phyloP scores from a whole-genome alignment of 148 eudicot genomes.

The Mesembryanthemum crystallinum region DNA sequence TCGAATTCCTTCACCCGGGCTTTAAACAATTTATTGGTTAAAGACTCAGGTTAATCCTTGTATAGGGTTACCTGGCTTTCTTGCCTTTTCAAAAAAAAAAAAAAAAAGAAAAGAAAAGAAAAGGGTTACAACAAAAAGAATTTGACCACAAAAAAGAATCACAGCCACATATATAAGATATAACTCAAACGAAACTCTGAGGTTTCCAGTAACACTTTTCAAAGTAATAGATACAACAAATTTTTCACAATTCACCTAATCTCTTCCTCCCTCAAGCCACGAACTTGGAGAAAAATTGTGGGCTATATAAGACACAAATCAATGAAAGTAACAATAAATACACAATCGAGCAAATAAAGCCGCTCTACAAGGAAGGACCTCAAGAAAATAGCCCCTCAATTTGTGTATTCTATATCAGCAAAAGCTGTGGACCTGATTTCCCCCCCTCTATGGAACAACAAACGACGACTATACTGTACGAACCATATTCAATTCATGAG shows the following conservation, averaged over 20 bases:
- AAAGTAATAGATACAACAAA: slow-evolving; percentile 24
- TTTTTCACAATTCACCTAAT: background rate
- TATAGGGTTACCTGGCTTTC: too few species aligned
- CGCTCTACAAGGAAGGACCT: slow-evolving; percentile 34
- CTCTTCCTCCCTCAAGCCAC: background rate
- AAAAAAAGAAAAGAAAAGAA: background rate
- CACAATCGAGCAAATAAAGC: slow-evolving; percentile 30
- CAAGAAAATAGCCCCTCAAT: slow-evolving; percentile 36
- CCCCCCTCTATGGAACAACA: slow-evolving; percentile 6
- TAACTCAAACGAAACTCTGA: slow-evolving; percentile 15
- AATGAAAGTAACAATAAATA: slow-evolving; percentile 27
- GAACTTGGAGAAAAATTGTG: background rate
- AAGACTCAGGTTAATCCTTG: too few species aligned
- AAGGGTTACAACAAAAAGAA: too few species aligned
- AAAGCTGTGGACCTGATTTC: slow-evolving; percentile 26
- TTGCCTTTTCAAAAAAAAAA: background rate
- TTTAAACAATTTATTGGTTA: too few species aligned
- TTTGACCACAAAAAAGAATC: background rate
- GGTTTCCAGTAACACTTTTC: slow-evolving; percentile 4
- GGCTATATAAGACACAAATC: slow-evolving; percentile 28
- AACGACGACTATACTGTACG: slow-evolving; percentile 16
- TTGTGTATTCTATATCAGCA: slow-evolving; percentile 31
- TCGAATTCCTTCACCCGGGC: too few species aligned
- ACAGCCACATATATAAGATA: background rate
- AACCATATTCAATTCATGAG: slow-evolving; percentile 59